Conservation (phyloP, 129 eudicot species). For the Saussurea involucrata region DNA sequence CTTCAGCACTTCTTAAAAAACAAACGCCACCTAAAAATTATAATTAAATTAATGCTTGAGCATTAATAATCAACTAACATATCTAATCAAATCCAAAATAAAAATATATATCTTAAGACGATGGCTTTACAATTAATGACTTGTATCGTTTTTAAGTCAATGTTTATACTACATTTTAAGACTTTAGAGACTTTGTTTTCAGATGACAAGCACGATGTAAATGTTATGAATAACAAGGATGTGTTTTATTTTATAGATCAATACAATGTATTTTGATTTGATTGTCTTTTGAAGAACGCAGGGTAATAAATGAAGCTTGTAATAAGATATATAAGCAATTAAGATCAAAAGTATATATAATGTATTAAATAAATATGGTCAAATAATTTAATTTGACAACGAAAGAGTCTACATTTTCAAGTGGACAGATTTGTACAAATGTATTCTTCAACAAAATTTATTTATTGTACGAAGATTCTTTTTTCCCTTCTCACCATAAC, state of each 20-base stretch:
- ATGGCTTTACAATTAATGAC: neutral
- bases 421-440: slow-evolving; percentile 23
- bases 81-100: neutral
- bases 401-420: slow-evolving; percentile 14
- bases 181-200: neutral
- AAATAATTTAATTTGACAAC: slow-evolving; percentile 1
- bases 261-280: neutral
- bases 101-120: neutral
- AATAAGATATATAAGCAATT: slow-evolving; percentile 8
- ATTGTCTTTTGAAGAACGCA: too few species aligned
- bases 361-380: slow-evolving; percentile 11
- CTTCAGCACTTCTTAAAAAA: too few species aligned
- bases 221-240: neutral
- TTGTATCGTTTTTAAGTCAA: neutral
- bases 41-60: neutral
- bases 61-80: neutral
- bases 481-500: neutral
- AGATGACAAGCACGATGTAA: neutral
- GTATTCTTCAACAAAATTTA: slow-evolving; percentile 1
- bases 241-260: neutral
- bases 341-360: slow-evolving; percentile 24
- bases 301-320: slow-evolving; percentile 23
- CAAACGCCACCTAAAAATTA: too few species aligned
- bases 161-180: neutral
- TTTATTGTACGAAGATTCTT: neutral